Conservation (phyloP, 2,329 filamentous ascomycete genomes). For the Elsinoe perseae region DNA sequence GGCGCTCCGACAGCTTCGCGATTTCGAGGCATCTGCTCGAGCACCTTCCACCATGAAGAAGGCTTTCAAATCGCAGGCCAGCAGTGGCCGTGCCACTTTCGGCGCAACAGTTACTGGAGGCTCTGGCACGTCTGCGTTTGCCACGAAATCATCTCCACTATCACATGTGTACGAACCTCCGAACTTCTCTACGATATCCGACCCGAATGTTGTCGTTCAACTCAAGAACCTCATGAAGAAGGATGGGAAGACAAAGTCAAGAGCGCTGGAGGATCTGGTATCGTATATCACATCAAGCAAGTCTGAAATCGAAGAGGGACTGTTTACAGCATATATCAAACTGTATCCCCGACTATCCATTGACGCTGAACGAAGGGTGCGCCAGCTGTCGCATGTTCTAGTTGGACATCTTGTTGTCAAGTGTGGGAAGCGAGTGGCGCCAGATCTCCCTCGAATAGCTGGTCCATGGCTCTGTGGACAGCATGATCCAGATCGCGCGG, state of each 20-base stretch:
- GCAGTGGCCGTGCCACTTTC: constrained; percentile 52
- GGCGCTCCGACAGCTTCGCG: background rate
- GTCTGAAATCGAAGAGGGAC: constrained; percentile 62
- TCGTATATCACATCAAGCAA: constrained; percentile 52
- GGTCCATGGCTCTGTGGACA: constrained; percentile 86
- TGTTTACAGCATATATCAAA: constrained; percentile 79
- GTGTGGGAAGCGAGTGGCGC: constrained; percentile 74
- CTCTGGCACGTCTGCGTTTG: constrained; percentile 38
- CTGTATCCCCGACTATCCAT: constrained; percentile 85
- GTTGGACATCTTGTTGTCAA: constrained; percentile 56
- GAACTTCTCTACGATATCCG: constrained; percentile 66
- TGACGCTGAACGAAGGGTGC: constrained; percentile 78
- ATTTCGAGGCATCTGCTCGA: background rate
- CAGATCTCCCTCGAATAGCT: constrained; percentile 65
- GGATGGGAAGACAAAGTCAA: constrained; percentile 83
- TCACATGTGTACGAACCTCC: constrained; percentile 85
- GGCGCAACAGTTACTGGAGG: constrained; percentile 29
- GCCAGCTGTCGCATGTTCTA: constrained; percentile 72
- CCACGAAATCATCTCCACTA: constrained; percentile 50
- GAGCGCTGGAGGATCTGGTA: constrained; percentile 79
- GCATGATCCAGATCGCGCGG: constrained; percentile 75
- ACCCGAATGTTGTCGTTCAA: constrained; percentile 76
- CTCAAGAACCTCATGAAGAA: constrained; percentile 92
- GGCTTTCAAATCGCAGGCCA: constrained; percentile 54
- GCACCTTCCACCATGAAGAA: constrained; percentile 45